These are phyloP conservation scores for Tuber microsphaerosporum DNA, from an alignment of 495 filamentous ascomycete genomes.

Conservation along the genomic window DNA sequence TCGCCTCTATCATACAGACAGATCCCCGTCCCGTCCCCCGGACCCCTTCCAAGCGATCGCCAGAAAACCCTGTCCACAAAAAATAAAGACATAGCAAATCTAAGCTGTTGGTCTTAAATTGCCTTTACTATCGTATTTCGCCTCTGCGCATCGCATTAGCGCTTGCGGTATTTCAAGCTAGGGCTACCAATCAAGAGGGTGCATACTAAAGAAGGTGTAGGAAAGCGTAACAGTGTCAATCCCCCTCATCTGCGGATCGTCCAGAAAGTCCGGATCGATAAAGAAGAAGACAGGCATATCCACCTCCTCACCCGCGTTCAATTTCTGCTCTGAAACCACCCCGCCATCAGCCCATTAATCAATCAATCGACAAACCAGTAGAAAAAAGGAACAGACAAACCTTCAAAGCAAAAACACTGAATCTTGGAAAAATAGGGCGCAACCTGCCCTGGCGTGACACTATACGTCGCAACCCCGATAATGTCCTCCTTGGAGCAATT, in stretches of 20 bases:
- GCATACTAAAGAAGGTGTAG: slow-evolving; percentile 98
- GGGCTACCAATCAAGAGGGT: background rate
- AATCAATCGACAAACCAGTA: background rate
- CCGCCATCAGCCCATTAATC: slow-evolving; percentile 2
- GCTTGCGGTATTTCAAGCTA: slow-evolving; percentile 26
- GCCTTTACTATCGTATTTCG: slow-evolving; percentile 78
- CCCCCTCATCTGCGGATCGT: slow-evolving; percentile 83
- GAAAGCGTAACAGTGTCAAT: slow-evolving; percentile 91
- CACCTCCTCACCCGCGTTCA: slow-evolving; percentile 92
- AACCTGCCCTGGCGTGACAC: slow-evolving; percentile 89
- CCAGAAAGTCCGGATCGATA: slow-evolving; percentile 89
- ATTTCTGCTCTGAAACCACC: slow-evolving; percentile 57
- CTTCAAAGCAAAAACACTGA: slow-evolving; percentile 98
- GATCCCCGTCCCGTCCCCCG: background rate
- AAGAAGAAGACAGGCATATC: slow-evolving; percentile 99
- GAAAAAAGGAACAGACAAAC: slow-evolving; percentile 22
- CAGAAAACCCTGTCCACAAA: background rate
- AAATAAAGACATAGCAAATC: background rate
- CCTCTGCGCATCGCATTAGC: slow-evolving; percentile 54
- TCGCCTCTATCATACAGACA: background rate
- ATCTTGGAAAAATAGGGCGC: slow-evolving; percentile 99
- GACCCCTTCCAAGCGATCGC: background rate
- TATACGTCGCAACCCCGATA: slow-evolving; percentile 96
- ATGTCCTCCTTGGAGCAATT: slow-evolving; percentile 85
- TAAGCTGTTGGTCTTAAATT: slow-evolving; percentile 34